Base-by-base conservation (phyloP, 371 early-diverging fungal genomes). In the Mortierella sp. region DNA sequence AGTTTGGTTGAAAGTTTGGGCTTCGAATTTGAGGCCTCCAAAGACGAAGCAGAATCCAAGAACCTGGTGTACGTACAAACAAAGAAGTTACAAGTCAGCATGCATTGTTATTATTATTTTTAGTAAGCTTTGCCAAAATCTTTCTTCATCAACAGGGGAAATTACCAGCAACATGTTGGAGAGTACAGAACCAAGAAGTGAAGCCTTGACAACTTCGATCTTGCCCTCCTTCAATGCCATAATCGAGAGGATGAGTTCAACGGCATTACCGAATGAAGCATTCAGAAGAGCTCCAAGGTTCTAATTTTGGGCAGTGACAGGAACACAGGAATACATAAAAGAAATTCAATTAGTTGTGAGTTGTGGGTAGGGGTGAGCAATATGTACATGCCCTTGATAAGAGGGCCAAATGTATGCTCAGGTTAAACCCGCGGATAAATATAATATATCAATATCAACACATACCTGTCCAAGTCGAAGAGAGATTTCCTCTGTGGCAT, bases 241-340 rank as follows among this genome's bases (percentile, higher is more conserved):
- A 52, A 97, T 87, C 12, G 92, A 90, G 45, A 96, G 87, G 63
- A 95, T 90, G 65, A 95, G 73, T 78, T 97, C 98, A 16, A 97
- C 96, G 5, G 95, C 95, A 70, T 96, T 84, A 77, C 96, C 90
- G 88, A 96, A 92, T 18, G 95, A 93, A 0, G 94, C 96, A 75
- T 96, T 96, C 43, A 97, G 78, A 24, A 97, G 86, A 22, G 94
- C 97, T 59, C 97, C 97, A 39, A 97, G 87, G n/a, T 94, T 90
- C 88, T 89, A 75, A 63, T 24, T 43, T 55, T 55, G 55, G 55
- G 22, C n/a, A 10, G 8, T 16, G 16, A 5, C 4, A 54, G 54
- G 6, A 54, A 16, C 47, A 45, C 4, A 12, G 22, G n/a, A 26
- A 54, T 54, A 54, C n/a, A 28, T 24, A 28, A 28, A 11, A 55